Percentiles rank a stretch among this genome's conserved stretches.
Conservation (phyloP, 2,329 filamentous ascomycete species). For the Fusarium pseudoanthophilum region DNA sequence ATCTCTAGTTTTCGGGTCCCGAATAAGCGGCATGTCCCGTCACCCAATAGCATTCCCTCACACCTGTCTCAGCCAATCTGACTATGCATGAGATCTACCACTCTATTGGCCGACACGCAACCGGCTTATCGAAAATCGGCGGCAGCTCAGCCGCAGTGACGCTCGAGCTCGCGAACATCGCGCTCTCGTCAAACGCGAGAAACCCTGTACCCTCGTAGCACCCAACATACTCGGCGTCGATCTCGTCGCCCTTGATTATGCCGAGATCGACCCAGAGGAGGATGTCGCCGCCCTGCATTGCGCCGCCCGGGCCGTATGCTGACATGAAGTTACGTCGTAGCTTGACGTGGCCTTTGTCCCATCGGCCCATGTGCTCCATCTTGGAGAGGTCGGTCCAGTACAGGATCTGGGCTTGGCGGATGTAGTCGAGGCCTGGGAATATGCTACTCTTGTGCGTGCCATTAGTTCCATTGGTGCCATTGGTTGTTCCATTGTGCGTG, state of each 20-base stretch:
- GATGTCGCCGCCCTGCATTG: slow-evolving; percentile 11
- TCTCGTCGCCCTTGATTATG: slow-evolving; percentile 22
- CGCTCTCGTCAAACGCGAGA: slow-evolving; percentile 31
- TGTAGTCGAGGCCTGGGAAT: slow-evolving; percentile 13
- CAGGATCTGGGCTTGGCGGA: slow-evolving; percentile 21
- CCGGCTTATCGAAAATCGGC: background rate
- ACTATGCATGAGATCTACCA: background rate
- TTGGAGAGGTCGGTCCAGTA: slow-evolving; percentile 27
- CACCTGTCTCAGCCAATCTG: background rate
- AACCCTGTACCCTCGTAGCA: slow-evolving; percentile 30
- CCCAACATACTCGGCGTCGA: slow-evolving; percentile 33
- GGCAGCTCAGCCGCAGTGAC: background rate
- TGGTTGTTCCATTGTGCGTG: background rate
- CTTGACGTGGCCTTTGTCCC: slow-evolving; percentile 33
- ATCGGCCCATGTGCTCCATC: slow-evolving; percentile 32
- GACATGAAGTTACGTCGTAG: slow-evolving; percentile 20
- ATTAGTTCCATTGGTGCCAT: background rate
- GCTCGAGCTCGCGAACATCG: background rate
- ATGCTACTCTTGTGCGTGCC: background rate
- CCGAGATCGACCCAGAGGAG: slow-evolving; percentile 35
- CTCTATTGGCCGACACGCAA: background rate
- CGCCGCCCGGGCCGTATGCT: slow-evolving; percentile 21
- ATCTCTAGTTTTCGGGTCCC: background rate
- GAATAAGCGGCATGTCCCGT: background rate
- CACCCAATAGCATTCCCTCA: background rate